phyloP scores from a whole-genome alignment of 441 rosid genomes.

The Populus hybrid region DNA sequence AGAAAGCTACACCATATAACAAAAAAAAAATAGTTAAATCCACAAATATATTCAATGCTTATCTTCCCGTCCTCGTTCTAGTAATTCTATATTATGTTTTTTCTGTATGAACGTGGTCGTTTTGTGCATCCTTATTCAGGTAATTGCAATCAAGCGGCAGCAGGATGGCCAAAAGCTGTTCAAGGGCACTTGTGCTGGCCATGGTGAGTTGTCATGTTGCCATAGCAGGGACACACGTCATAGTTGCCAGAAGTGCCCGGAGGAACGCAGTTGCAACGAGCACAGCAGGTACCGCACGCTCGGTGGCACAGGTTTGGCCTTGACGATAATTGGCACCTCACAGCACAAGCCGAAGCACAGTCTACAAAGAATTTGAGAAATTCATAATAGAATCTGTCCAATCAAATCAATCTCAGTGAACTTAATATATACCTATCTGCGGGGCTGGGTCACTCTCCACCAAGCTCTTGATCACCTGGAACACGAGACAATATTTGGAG shows the following conservation, averaged over 20 bases:
- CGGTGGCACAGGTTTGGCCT: constrained; percentile 48
- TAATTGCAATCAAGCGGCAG: background rate
- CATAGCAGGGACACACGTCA: constrained; percentile 59
- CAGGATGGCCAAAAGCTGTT: background rate
- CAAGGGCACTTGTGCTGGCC: constrained; percentile 67
- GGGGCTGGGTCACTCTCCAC: background rate
- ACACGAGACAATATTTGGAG: background rate
- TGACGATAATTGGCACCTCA: constrained; percentile 44
- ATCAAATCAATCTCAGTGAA: background rate
- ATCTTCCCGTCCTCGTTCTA: background rate
- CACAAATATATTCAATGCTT: too few species aligned
- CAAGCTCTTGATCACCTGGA: background rate
- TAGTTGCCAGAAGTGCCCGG: constrained; percentile 68
- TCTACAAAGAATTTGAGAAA: constrained; percentile 21
- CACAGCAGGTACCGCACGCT: constrained; percentile 68
- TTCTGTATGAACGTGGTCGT: too few species aligned
- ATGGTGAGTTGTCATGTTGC: constrained; percentile 54
- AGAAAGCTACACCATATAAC: background rate
- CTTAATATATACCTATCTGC: background rate
- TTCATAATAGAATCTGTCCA: background rate
- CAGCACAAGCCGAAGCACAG: constrained; percentile 42
- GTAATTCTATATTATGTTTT: background rate
- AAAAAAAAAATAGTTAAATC: too few species aligned
- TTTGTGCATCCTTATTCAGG: background rate
- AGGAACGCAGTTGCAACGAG: constrained; percentile 61